Evolutionary conservation across 257 asterid genomes (phyloP), one percentile per base, ranked within the genome.

Genomic region (Marsdenia floribunda): DNA sequence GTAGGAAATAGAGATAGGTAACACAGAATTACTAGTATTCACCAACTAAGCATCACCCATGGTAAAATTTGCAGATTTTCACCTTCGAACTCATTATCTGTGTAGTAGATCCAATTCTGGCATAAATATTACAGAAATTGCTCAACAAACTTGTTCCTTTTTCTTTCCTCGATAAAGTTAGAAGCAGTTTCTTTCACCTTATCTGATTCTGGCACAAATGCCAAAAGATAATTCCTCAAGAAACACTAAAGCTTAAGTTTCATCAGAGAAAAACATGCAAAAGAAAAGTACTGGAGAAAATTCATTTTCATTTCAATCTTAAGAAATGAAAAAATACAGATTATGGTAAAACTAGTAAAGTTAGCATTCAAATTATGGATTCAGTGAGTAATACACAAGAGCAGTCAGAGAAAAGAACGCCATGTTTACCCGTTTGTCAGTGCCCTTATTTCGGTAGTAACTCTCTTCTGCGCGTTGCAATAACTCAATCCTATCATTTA

Each of bases 401-500:
- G 33, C 38, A 21, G 37, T 21, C 19, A 21, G 63, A 29, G 61
- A 76, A 22, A 49, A 70, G 33, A 71, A 26, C 6, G 52, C 24
- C 6, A 44, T 61, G 68, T 46, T 40, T 73, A 89, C 98, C 96
- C 87, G 89, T 77, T 84, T 86, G 59, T 83, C 89, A 29, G 81
- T 84, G 79, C 61, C 79, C 77, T 83, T 88, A 83, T 78, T 77
- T 79, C 75, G 80, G 78, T 90, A 86, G 80, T 90, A 89, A 65
- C 85, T 87, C 79, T 92, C 97, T 82, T 94, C 97, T 24, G 98
- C 97, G 49, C 84, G 88, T 78, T 90, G 93, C 82, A 94, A 78
- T 61, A 81, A 81, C 77, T 88, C 92, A 79, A 92, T 82, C 82
- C 76, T 88, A 76, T 92, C 88, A 70, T 70, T 76, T 47, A 93